Percentiles rank a stretch among this genome's conserved stretches.
These are phyloP conservation scores for Whalleya microplaca DNA, from an alignment of 2,329 filamentous ascomycete species.

Conservation along the genomic window DNA sequence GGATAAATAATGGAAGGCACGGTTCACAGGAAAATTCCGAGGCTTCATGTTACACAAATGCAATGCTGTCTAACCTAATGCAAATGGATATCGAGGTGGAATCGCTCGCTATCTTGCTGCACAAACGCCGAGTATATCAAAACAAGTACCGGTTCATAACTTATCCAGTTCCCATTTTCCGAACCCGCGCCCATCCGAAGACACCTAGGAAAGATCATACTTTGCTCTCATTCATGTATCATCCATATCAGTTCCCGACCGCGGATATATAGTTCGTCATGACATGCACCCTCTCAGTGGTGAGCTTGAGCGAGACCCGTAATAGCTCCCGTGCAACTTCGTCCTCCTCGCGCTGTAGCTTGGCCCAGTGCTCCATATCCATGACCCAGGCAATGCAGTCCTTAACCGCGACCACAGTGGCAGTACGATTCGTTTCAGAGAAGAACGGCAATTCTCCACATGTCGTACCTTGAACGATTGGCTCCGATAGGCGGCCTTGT, in stretches of 20 bases:
- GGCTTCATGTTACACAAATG: not conserved
- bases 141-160: not conserved
- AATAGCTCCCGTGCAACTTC: slow-evolving; percentile 84
- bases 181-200: not conserved
- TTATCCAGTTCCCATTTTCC: not conserved
- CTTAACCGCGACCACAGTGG: slow-evolving; percentile 81
- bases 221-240: too few relatives aligned
- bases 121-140: not conserved
- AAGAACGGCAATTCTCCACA: slow-evolving; percentile 98
- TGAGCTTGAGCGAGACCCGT: slow-evolving; percentile 87
- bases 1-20: not conserved
- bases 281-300: slow-evolving; percentile 84
- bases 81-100: slow-evolving; percentile 3
- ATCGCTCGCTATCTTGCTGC: not conserved
- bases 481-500: slow-evolving; percentile 86
- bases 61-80: not conserved
- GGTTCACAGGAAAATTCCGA: not conserved
- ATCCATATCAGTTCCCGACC: slow-evolving; percentile 39
- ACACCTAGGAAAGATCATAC: not conserved
- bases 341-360: slow-evolving; percentile 71
- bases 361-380: slow-evolving; percentile 70
- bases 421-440: slow-evolving; percentile 83
- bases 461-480: slow-evolving; percentile 91
- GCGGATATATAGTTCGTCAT: slow-evolving; percentile 59
- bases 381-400: slow-evolving; percentile 85